Base-by-base conservation (phyloP, 75 land plant species). In the Picea sitchensis region DNA sequence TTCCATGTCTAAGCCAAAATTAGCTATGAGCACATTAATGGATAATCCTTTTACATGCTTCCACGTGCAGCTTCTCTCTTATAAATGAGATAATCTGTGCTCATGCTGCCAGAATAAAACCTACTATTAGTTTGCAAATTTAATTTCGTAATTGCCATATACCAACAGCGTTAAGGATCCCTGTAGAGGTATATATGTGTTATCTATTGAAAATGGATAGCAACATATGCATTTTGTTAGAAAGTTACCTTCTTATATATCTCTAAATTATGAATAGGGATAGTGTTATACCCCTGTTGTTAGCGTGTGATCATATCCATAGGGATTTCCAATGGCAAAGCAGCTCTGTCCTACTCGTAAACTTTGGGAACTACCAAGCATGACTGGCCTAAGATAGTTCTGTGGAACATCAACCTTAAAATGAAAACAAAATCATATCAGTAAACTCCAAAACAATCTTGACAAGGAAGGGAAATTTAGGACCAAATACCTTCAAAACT, bases 271-370 rank as follows among this genome's bases (percentile, higher is more conserved):
- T 67, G 77, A 11, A n/a, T 13, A 31, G 18, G 64, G 75, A 14
- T 21, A 31, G 38, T 5, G 65, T 5, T 7, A 68, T 93, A 96
- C 99, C 93, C 99, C 99, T 72, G 99, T 86, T 56, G 99, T 96
- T 14, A 96, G 79, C 57, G 99, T 96, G 81, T 94, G 92, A 78
- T 92, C 93, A 78, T 84, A 94, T 69, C 99, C 99, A 80, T 85
- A 94, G 62, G 99, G 99, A 83, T 92, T 96, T 30, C 99, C 99
- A 79, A 96, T 96, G 41, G 99, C 97, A 86, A 82, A 96, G 77
- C 98, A 96, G 79, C 90, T 96, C 79, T 96, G 99, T 8, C 99
- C 99, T 62, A 96, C 99, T 59, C 75, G 87, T 60, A 96, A 80
- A 60, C 87, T 80, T 62, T 80, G 82, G 59, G 99, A 96, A 23